Evolutionary conservation across 2,329 filamentous ascomycete species (phyloP).

Genomic region (Dryadomyces quercivorus): DNA sequence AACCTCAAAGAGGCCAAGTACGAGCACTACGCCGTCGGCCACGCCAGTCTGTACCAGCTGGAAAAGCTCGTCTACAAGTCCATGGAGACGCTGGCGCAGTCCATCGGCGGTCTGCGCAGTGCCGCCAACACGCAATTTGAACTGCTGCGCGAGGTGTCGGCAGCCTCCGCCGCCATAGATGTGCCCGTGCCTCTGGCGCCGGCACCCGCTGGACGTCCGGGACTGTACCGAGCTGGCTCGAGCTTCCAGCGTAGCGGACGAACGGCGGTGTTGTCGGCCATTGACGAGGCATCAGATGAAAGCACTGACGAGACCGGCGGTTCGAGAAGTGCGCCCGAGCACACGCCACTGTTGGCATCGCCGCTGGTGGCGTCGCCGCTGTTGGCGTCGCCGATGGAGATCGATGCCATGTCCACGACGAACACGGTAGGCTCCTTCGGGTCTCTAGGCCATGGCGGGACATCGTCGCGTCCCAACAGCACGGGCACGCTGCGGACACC

Average conservation of each 20-base stretch:
- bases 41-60: conserved; percentile 64
- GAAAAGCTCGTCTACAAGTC: conserved; percentile 73
- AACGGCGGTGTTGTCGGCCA: conserved; percentile 40
- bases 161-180: conserved; percentile 9
- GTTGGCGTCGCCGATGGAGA: too few species aligned
- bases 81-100: conserved; percentile 74
- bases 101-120: conserved; percentile 80
- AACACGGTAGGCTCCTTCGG: not conserved
- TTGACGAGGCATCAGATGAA: conserved; percentile 51
- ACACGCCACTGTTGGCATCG: not conserved
- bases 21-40: conserved; percentile 74
- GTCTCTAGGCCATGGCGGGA: not conserved
- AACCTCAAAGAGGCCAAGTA: conserved; percentile 76
- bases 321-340: conserved; percentile 16
- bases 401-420: not conserved
- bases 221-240: conserved; percentile 16
- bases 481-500: conserved; percentile 39
- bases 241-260: conserved; percentile 26
- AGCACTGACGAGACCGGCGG: conserved; percentile 24
- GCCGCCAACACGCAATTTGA: conserved; percentile 83
- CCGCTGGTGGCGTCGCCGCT: too few species aligned
- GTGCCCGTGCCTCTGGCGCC: not conserved
- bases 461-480: conserved; percentile 11
- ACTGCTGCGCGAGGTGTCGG: conserved; percentile 53
- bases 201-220: conserved; percentile 5